Conservation (phyloP, 208 protist genomes). For the Trypanosoma avium region DNA sequence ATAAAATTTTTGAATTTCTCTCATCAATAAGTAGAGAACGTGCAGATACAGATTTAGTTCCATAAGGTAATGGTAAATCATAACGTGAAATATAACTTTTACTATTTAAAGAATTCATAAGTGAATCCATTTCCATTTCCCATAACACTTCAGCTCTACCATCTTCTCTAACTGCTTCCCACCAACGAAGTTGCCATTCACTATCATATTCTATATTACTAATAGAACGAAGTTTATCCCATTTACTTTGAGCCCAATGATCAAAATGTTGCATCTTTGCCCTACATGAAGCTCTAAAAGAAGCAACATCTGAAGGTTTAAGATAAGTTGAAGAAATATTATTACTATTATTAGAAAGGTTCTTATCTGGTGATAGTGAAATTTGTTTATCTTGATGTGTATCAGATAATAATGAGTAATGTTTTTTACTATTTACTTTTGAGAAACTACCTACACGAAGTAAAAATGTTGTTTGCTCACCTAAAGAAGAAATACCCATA, state of each 20-base stretch:
- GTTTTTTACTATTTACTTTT: no score
- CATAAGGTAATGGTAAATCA: background rate
- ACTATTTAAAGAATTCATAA: background rate
- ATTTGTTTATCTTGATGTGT: no score
- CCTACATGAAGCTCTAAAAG: background rate
- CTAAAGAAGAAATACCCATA: background rate
- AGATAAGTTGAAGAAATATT: no score
- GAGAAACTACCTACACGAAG: background rate
- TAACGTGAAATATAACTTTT: background rate
- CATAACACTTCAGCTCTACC: background rate
- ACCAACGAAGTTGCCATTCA: background rate
- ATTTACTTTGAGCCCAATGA: background rate
- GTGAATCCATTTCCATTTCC: background rate
- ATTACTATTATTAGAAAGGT: no score
- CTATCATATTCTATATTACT: background rate
- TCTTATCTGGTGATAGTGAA: background rate
- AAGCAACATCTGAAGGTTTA: background rate
- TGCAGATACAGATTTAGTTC: background rate
- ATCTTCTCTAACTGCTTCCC: background rate
- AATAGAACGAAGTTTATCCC: background rate
- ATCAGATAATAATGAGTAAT: no score
- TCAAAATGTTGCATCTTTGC: conserved; percentile 1
- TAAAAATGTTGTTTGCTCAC: background rate
- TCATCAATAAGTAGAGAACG: conserved; percentile 1
- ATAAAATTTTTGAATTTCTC: no score